A percentile compares a stretch with the other conserved stretches of the same genome.
Evolutionary conservation across 2,329 filamentous ascomycete species (phyloP).

Genomic region (Leptographium wingfieldii): DNA sequence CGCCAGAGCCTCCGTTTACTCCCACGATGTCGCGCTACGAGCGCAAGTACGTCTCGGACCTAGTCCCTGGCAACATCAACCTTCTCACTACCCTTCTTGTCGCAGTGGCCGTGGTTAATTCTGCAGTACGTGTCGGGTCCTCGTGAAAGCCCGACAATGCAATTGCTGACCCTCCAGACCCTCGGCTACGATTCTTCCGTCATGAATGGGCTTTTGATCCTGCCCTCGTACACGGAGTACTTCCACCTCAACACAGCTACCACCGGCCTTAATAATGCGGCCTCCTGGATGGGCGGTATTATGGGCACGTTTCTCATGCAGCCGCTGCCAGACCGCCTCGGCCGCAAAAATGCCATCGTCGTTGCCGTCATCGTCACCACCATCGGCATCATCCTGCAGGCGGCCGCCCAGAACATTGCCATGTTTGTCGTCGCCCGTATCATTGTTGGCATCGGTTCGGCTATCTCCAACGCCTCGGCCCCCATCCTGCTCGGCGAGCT

Average conservation of each 20-base stretch:
- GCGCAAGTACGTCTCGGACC: background rate
- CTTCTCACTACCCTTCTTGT: background rate
- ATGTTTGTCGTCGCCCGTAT: conserved; percentile 17
- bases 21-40: background rate
- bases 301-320: conserved; percentile 6
- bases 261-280: conserved; percentile 17
- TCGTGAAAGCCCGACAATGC: background rate
- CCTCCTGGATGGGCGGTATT: conserved; percentile 14
- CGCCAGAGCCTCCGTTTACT: background rate
- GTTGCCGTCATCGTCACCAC: conserved; percentile 5
- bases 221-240: conserved; percentile 20
- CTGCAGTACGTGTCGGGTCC: background rate
- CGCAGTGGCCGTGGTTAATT: background rate
- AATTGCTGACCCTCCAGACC: background rate
- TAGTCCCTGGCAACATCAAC: background rate
- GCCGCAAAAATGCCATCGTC: conserved; percentile 13
- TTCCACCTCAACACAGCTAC: conserved; percentile 20
- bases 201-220: conserved; percentile 21
- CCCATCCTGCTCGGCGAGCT: conserved; percentile 7
- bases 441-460: conserved; percentile 25
- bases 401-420: conserved; percentile 14
- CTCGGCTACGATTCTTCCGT: conserved; percentile 18
- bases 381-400: conserved; percentile 12
- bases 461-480: conserved; percentile 15
- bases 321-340: conserved; percentile 11